Base-by-base conservation (phyloP, 2,329 filamentous ascomycete species). In the Xylariaceae sp. region DNA sequence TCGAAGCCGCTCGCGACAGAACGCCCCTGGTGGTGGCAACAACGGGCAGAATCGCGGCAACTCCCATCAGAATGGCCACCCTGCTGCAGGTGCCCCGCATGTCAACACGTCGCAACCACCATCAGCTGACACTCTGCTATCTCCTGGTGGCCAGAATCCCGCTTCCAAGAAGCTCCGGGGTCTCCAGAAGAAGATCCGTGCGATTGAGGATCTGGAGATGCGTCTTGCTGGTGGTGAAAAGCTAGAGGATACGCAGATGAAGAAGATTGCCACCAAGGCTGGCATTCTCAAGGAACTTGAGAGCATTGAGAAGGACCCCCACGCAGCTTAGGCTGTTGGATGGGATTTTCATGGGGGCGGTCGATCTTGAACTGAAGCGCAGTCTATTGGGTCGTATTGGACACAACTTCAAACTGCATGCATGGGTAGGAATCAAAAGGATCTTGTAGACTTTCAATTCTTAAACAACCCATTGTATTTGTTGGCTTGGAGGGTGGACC, bases 191-290 rank as follows among this genome's bases (percentile, higher is more conserved):
- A 99, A 99, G 83, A 89, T 99, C 63, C 86, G 94, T 17, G 94
- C 94, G 9, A 99, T 99, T 71, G 94, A 99, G 72, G 94, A 99
- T 73, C 79, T 99, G 62, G 96, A 97, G 80, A 97, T 97, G 92
- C 86, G 94, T 58, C 86, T 92, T 66, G 94, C 93, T 2, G 88
- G 88, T 39, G 93, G 93, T 4, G 94, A 99, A 81, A 97, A 97
- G 81, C 79, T 99, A 61, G 94, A 99, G 78, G 93, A 97, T 71
- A 99, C 94, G 37, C 94, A 99, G 78, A 86, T 99, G 76, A 95
- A 96, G 82, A 99, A 99, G 83, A 99, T 99, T 68, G 84, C 85
- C 58, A 97, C 92, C 18, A 96, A 97, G 78, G 80, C 86, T 53
- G 77, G 83, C 13, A 93, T 99, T 60, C 81, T 92, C 63, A 90